Base-by-base conservation (phyloP, 2,329 filamentous ascomycete genomes). In the Paecilomyces niveus region DNA sequence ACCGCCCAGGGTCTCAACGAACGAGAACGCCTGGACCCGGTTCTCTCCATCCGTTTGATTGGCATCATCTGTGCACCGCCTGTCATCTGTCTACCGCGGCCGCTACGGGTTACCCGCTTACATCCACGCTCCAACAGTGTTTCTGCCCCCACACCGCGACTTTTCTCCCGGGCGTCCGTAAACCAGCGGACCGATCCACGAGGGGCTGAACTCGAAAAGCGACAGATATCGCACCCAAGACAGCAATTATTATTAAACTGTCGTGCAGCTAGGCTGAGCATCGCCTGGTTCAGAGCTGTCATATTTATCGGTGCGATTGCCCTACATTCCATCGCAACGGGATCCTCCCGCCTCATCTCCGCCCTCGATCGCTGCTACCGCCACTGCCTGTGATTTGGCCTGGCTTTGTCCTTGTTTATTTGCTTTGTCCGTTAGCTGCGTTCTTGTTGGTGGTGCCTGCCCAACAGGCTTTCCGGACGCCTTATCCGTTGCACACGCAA, bases 401-500 rank as follows among this genome's bases (percentile, higher is more conserved):
- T 24, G 50, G 21, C 50, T n/a, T 18, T 29, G 21, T 52, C 13
- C 50, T 29, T 29, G 50, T 24, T 24, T 52, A 52, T 29, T 29
- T 52, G 50, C 50, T 52, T 52, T 52, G 50, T 52, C 50, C 24
- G n/a, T 52, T 24, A 11, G 50, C 49, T 52, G 50, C 24, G 21
- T 45, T 45, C 35, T 45, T 45, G 35, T 45, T 21, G 35, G 35
- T n/a, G 35, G 35, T 45, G 15, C 35, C 35, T 45, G 15, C 35
- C 35, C 35, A 45, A 45, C 35, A 45, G 35, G 7, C 21, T 29
- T 11, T n/a, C 50, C 50, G 10, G 21, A 24, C 50, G 24, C 50
- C 50, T 52, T 52, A 52, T 52, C 50, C 24, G 50, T 52, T 11
- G 50, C 50, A 52, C 50, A 52, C 50, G 50, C 50, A 52, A 52